These are phyloP conservation scores for Rhodotorula sp. DNA, from an alignment of 1,284 basidiomycete genomes.

Conservation along the genomic window DNA sequence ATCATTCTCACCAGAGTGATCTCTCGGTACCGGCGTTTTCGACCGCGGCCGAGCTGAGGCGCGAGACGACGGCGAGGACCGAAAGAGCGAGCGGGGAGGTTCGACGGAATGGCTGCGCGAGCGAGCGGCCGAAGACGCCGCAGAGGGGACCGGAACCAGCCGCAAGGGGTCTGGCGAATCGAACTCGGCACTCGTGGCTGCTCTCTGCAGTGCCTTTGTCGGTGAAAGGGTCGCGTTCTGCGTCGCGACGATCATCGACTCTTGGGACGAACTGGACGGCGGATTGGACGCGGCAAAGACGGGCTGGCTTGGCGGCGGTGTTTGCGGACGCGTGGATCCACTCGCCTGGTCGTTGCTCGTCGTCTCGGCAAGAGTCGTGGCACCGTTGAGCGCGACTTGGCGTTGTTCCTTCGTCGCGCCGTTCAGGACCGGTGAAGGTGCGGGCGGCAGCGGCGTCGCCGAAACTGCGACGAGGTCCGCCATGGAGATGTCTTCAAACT, in stretches of 20 bases:
- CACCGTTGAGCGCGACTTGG: too few relatives aligned
- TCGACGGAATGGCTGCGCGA: slow-evolving; percentile 2
- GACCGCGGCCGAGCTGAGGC: background rate
- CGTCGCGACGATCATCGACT: background rate
- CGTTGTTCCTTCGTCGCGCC: background rate
- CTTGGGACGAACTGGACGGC: background rate
- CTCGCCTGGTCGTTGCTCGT: background rate
- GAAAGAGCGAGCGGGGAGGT: background rate
- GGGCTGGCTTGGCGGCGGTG: background rate
- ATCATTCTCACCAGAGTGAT: background rate
- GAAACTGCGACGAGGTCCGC: background rate
- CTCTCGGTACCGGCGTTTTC: background rate
- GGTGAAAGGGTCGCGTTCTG: slow-evolving; percentile 7
- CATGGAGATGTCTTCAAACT: background rate
- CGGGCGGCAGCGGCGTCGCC: too few relatives aligned
- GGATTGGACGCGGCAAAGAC: background rate
- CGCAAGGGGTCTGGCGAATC: slow-evolving; percentile 21
- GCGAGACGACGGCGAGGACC: background rate
- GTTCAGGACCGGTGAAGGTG: too few relatives aligned
- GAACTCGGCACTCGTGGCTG: background rate
- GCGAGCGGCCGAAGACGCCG: background rate
- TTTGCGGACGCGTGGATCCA: background rate
- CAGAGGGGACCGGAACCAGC: background rate
- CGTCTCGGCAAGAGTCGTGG: too few relatives aligned
- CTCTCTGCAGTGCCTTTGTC: background rate